Base-by-base conservation (phyloP, 2,329 filamentous ascomycete species). In the Macroventuria anomochaeta region DNA sequence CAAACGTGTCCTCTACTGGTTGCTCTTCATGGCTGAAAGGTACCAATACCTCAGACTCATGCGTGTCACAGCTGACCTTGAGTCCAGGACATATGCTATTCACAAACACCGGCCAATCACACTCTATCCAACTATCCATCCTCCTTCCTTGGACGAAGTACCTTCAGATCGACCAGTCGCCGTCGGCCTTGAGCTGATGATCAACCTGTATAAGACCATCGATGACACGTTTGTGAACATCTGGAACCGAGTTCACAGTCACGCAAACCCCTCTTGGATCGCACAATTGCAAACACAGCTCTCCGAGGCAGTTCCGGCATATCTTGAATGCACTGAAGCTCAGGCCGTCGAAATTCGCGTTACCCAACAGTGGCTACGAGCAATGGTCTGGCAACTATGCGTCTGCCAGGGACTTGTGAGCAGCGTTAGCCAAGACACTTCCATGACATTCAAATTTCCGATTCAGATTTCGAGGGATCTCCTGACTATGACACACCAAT, bases 381-480 rank as follows among this genome's bases (percentile, higher is more conserved):
- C 86, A 1, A 87, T 89, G 75, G 83, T 89, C n/a, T 90, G 87
- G 87, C 87, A 89, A 62, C 81, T 87, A 1, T 86, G 86, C 3
- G 88, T 88, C 62, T 82, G 83, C 17, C 85, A 88, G 61, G 84
- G 85, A 3, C 82, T 85, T 20, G 77, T 89, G 17, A 87, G 85
- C 26, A 85, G 82, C 26, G 80, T 80, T 2, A 79, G 85, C 0
- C 73, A 78, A 6, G 83, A 88, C 51, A 80, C 80, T 57, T 82
- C 84, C 39, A 83, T 87, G 80, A 83, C 79, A 28, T 86, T 86
- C 73, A 79, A 80, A 26, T 87, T 85, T 49, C 85, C 85, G 0
- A 79, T 87, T 23, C 80, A 84, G 31, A 84, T 87, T n/a, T 84
- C 85, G 0, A 76, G 83, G 40, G 84, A 85, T 41, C 79, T 86